phyloP scores from a whole-genome alignment of 768 basidiomycete genomes.

The Amanita pallidorosea region DNA sequence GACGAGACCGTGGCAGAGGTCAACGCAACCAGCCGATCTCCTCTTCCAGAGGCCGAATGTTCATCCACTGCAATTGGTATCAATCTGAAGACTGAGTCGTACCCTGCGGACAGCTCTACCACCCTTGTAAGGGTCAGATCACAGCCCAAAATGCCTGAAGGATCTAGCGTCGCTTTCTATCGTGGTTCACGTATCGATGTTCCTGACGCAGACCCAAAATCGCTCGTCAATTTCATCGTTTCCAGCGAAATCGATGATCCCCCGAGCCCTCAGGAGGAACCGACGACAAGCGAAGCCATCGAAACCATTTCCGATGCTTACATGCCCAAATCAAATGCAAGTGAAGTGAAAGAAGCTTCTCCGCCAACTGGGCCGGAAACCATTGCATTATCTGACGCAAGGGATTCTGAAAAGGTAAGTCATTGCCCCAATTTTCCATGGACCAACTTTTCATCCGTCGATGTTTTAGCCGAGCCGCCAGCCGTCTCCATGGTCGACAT shows the following conservation, averaged over 20 bases:
- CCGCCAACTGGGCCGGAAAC: constrained; percentile 12
- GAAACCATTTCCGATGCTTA: not conserved
- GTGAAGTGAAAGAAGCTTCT: constrained; percentile 1
- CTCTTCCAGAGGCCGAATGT: constrained; percentile 41
- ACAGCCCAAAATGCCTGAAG: constrained; percentile 65
- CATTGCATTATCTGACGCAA: constrained; percentile 25
- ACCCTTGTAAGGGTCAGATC: constrained; percentile 31
- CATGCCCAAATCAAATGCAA: not conserved
- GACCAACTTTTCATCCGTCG: not conserved
- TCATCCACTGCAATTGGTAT: constrained; percentile 19
- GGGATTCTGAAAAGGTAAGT: constrained; percentile 19
- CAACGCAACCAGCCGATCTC: constrained; percentile 55
- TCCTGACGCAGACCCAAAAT: constrained; percentile 33
- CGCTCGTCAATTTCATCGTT: constrained; percentile 65
- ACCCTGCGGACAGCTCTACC: constrained; percentile 1
- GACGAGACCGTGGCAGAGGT: constrained; percentile 19
- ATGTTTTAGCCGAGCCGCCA: constrained; percentile 28
- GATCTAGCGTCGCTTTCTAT: constrained; percentile 64
- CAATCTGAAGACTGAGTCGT: constrained; percentile 16
- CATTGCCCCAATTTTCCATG: not conserved
- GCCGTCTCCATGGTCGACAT: constrained; percentile 42
- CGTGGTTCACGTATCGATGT: constrained; percentile 49
- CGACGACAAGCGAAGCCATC: not conserved
- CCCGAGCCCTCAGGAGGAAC: constrained; percentile 11
- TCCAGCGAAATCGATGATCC: constrained; percentile 62